phyloP scores from a whole-genome alignment of 148 eudicot species.

The Chenopodium quinoa region DNA sequence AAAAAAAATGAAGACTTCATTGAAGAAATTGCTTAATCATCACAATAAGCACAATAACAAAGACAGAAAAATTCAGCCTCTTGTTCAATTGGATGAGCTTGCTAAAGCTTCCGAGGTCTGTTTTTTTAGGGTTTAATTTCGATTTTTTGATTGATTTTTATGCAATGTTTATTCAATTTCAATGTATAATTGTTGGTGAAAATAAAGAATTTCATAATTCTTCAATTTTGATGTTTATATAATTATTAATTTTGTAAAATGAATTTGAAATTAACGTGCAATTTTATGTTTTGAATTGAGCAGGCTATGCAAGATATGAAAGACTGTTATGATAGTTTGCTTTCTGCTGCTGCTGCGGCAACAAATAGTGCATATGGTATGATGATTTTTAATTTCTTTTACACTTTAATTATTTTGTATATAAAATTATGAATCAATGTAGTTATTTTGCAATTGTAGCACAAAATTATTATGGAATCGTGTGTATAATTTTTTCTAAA shows the following conservation, averaged over 20 bases:
- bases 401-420: too few relatives aligned
- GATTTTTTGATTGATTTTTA: not conserved
- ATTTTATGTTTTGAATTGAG: slow-evolving; percentile 1
- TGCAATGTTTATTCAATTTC: not conserved
- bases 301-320: slow-evolving; percentile 93
- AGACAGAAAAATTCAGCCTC: slow-evolving; percentile 43
- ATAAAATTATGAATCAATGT: not conserved
- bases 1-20: slow-evolving; percentile 62
- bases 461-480: not conserved
- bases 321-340: slow-evolving; percentile 89
- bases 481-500: not conserved
- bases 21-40: slow-evolving; percentile 54
- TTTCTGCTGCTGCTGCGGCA: slow-evolving; percentile 83
- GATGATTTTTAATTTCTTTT: not conserved
- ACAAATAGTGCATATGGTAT: slow-evolving; percentile 86
- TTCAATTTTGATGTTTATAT: too few relatives aligned
- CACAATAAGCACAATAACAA: slow-evolving; percentile 42
- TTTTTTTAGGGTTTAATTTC: not conserved
- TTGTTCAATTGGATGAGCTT: slow-evolving; percentile 69
- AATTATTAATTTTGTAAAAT: not conserved
- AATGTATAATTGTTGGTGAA: too few relatives aligned
- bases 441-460: not conserved
- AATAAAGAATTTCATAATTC: too few relatives aligned
- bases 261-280: not conserved
- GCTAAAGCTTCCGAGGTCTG: slow-evolving; percentile 68